These are phyloP conservation scores for Diaporthe batatas DNA, from an alignment of 2,329 filamentous ascomycete genomes.

Conservation along the genomic window DNA sequence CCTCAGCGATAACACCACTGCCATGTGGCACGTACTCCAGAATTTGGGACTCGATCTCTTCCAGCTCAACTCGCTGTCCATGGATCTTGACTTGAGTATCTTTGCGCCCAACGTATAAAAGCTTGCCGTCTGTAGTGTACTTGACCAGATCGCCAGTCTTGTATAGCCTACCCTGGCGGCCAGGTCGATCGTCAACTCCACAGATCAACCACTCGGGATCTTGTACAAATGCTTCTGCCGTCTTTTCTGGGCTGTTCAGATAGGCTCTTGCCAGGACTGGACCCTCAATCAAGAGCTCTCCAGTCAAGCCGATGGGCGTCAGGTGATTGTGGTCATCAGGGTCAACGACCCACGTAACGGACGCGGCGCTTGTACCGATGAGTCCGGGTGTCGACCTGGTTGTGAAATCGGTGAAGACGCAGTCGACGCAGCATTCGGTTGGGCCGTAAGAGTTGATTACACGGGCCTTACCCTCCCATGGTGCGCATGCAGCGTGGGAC, in stretches of 20 bases:
- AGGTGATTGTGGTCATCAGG: conserved; percentile 8
- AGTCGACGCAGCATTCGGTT: conserved; percentile 8
- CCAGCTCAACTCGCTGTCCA: not conserved
- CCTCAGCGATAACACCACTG: not conserved
- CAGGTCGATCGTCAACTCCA: not conserved
- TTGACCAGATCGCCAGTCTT: not conserved
- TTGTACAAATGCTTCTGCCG: not conserved
- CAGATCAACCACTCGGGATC: not conserved
- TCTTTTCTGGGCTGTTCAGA: not conserved
- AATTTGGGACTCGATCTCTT: not conserved
- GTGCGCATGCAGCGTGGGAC: conserved; percentile 8
- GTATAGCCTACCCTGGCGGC: not conserved
- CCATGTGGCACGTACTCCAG: not conserved
- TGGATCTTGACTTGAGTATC: not conserved
- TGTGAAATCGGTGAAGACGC: conserved; percentile 1
- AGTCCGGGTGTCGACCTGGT: not conserved
- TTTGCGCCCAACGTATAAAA: not conserved
- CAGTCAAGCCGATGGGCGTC: not conserved
- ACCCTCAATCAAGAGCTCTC: not conserved
- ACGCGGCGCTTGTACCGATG: not conserved
- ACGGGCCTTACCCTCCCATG: conserved; percentile 62
- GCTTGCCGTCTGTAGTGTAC: not conserved
- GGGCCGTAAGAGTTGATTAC: conserved; percentile 52
- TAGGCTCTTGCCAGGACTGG: not conserved
- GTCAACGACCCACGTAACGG: conserved; percentile 6